Evolutionary conservation across 2,329 filamentous ascomycete genomes (phyloP).

Genomic region (Phialophora expanda): DNA sequence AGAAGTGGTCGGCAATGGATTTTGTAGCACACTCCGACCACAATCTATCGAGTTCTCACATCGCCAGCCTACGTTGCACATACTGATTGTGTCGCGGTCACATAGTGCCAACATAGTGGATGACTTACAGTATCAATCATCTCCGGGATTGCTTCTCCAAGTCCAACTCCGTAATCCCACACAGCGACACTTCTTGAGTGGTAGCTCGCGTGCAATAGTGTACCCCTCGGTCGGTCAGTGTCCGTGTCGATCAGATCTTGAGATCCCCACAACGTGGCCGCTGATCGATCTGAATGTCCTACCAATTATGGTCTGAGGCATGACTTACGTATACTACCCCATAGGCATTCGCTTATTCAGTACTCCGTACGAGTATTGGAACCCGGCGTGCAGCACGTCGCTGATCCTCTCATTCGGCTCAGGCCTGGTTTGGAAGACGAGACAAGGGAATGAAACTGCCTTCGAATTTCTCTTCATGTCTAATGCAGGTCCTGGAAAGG

Average conservation of each 20-base stretch:
- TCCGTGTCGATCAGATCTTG: constrained; percentile 1
- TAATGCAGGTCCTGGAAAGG: neutral
- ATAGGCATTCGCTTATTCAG: no score
- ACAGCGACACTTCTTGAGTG: neutral
- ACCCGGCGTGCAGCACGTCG: no score
- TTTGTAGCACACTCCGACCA: neutral
- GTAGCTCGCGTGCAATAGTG: neutral
- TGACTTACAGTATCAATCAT: no score
- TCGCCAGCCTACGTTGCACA: neutral
- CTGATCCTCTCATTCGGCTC: neutral
- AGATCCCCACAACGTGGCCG: neutral
- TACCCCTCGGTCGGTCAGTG: neutral
- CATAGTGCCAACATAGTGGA: no score
- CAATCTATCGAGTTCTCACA: neutral
- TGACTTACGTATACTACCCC: no score
- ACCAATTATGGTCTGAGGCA: neutral
- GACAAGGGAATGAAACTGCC: neutral
- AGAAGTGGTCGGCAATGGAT: neutral
- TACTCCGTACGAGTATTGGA: no score
- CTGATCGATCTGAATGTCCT: constrained; percentile 1
- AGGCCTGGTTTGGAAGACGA: neutral
- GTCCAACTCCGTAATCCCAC: neutral
- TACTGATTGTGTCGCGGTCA: neutral
- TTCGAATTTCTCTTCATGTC: neutral
- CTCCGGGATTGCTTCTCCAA: no score